phyloP scores from a whole-genome alignment of 345 rosid species.

The Melaleuca alternifolia region DNA sequence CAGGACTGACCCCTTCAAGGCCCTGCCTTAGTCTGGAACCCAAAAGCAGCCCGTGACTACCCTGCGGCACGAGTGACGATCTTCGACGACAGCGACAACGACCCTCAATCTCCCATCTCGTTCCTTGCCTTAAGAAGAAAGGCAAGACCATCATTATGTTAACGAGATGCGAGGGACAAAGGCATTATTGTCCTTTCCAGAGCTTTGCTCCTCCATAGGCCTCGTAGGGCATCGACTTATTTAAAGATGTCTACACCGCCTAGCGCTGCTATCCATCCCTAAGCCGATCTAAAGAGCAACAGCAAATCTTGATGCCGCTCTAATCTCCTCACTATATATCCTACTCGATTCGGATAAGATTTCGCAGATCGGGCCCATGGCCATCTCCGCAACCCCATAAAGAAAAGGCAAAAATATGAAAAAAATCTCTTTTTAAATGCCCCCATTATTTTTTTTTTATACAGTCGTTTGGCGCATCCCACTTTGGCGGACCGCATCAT shows the following conservation, averaged over 20 bases:
- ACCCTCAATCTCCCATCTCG: neutral
- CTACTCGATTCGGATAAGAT: neutral
- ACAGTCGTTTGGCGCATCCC: neutral
- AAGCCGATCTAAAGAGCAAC: neutral
- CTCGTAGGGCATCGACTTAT: neutral
- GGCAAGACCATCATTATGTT: neutral
- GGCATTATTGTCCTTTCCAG: neutral
- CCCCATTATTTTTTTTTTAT: neutral
- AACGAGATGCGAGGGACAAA: neutral
- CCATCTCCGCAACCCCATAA: neutral
- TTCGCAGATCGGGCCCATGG: neutral
- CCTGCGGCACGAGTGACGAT: neutral
- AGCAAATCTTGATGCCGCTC: neutral
- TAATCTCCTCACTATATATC: neutral
- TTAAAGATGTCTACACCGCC: neutral
- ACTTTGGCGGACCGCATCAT: neutral
- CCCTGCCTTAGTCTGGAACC: neutral
- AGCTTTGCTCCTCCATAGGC: neutral
- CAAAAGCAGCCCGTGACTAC: neutral
- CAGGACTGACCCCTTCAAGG: neutral
- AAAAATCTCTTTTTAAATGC: neutral
- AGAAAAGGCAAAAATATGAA: neutral
- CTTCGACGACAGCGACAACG: neutral
- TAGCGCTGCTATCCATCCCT: neutral
- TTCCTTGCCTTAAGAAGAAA: neutral